Evolutionary conservation across 1,284 basidiomycete species (phyloP).

Genomic region (Ustilago sp.): DNA sequence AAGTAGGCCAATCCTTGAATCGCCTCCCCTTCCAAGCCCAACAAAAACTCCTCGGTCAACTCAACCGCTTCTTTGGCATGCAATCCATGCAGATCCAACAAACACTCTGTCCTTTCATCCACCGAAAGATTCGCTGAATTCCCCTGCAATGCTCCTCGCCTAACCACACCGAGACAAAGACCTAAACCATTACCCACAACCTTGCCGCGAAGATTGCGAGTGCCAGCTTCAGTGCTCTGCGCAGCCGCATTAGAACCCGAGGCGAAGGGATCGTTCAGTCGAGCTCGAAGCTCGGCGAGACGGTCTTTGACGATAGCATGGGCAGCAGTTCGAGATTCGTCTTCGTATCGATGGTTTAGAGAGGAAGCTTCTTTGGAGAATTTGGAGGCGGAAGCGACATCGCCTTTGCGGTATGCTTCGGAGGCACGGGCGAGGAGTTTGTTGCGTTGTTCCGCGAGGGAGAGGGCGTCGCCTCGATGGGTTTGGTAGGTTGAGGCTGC

Average conservation of each 20-base stretch:
- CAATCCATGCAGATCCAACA: constrained; percentile 71
- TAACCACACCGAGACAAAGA: constrained; percentile 62
- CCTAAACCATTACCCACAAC: constrained; percentile 80
- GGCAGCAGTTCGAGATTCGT: constrained; percentile 83
- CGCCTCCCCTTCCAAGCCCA: constrained; percentile 81
- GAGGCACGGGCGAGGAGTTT: constrained; percentile 94
- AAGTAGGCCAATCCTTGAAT: constrained; percentile 80
- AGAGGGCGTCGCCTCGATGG: constrained; percentile 85
- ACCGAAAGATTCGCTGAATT: constrained; percentile 73
- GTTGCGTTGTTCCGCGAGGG: constrained; percentile 91
- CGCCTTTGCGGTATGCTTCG: constrained; percentile 91
- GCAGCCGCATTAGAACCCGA: constrained; percentile 27
- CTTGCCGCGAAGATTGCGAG: constrained; percentile 81
- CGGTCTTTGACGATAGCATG: constrained; percentile 85
- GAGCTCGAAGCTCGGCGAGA: constrained; percentile 77
- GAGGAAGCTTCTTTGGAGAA: constrained; percentile 94
- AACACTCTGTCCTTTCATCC: constrained; percentile 76
- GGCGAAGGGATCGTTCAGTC: constrained; percentile 74
- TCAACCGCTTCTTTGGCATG: constrained; percentile 92
- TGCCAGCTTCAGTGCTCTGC: constrained; percentile 82
- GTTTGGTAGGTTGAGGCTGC: constrained; percentile 85
- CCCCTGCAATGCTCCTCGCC: constrained; percentile 31
- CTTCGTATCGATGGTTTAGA: constrained; percentile 87
- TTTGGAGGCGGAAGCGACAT: constrained; percentile 91
- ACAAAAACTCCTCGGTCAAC: constrained; percentile 88